These are phyloP conservation scores for Hypoxylon sp. DNA, from an alignment of 2,329 filamentous ascomycete species.

Conservation along the genomic window DNA sequence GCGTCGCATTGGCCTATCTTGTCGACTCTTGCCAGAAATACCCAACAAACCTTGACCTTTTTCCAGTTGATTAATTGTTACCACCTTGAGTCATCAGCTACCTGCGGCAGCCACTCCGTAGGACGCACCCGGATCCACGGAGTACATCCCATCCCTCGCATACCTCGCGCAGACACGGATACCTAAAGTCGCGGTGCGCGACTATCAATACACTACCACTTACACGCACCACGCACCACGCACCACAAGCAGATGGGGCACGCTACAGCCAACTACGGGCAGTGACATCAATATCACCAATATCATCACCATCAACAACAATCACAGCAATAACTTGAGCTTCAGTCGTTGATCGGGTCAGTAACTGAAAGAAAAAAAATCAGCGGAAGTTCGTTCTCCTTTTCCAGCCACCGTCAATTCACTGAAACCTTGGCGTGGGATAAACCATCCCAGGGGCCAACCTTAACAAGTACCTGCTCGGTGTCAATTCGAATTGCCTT, in stretches of 20 bases:
- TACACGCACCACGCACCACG: slow-evolving; percentile 5
- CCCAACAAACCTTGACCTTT: slow-evolving; percentile 25
- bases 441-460: slow-evolving; percentile 11
- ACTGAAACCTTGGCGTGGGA: slow-evolving; percentile 28
- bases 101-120: slow-evolving; percentile 26
- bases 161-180: background rate
- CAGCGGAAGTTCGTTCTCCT: background rate
- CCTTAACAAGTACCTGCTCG: slow-evolving; percentile 19
- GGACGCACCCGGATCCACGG: slow-evolving; percentile 25
- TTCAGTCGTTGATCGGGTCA: slow-evolving; percentile 24
- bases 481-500: slow-evolving; percentile 31
- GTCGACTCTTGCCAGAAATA: slow-evolving; percentile 27
- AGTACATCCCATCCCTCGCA: slow-evolving; percentile 8
- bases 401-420: slow-evolving; percentile 34
- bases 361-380: slow-evolving; percentile 14
- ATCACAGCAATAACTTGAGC: background rate
- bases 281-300: background rate
- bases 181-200: slow-evolving; percentile 6
- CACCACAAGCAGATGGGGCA: slow-evolving; percentile 16
- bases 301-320: background rate
- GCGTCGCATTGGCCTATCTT: slow-evolving; percentile 28
- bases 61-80: slow-evolving; percentile 27
- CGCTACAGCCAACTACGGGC: slow-evolving; percentile 15
- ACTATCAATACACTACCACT: slow-evolving; percentile 15
- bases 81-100: slow-evolving; percentile 36